A percentile compares a stretch with the other conserved stretches of the same genome.
phyloP scores from a whole-genome alignment of 805 yeast species.

The Maudiozyma saulgeensis region DNA sequence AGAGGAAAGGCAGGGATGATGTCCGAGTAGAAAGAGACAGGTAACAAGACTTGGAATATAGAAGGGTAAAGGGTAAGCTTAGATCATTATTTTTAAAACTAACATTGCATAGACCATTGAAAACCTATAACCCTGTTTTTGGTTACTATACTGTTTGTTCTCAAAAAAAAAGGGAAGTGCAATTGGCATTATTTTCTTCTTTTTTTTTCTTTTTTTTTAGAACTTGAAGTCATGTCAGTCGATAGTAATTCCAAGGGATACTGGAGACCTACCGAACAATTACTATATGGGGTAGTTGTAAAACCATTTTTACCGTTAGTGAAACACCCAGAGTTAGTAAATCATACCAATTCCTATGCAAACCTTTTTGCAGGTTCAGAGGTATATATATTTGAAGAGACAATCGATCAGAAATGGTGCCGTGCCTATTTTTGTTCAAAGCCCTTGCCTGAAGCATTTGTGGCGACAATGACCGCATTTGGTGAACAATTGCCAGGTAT shows the following conservation, averaged over 20 bases:
- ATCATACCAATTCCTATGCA: slow-evolving; percentile 31
- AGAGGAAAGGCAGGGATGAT: too few relatives aligned
- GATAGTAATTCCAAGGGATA: not conserved
- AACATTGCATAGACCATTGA: too few relatives aligned
- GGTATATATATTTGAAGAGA: slow-evolving; percentile 61
- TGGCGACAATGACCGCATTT: slow-evolving; percentile 42
- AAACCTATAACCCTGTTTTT: too few relatives aligned
- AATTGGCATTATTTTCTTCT: too few relatives aligned
- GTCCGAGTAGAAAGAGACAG: too few relatives aligned
- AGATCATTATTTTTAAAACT: too few relatives aligned
- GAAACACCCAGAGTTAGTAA: slow-evolving; percentile 27
- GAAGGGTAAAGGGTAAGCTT: too few relatives aligned
- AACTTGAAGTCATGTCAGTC: not conserved
- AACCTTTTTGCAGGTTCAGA: slow-evolving; percentile 71
- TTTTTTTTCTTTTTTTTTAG: too few relatives aligned
- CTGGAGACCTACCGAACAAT: slow-evolving; percentile 42
- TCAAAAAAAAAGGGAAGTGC: too few relatives aligned
- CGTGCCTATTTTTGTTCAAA: slow-evolving; percentile 64
- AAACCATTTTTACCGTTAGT: slow-evolving; percentile 40
- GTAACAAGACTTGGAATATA: too few relatives aligned
- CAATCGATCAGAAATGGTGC: slow-evolving; percentile 52
- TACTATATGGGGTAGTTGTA: slow-evolving; percentile 36
- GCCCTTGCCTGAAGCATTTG: slow-evolving; percentile 64
- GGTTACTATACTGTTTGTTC: too few relatives aligned
- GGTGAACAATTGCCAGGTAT: slow-evolving; percentile 55